Evolutionary conservation across 1,139 yeast species (phyloP), one percentile per base, ranked within the genome.

Genomic region (Geotrichum macrosporum): DNA sequence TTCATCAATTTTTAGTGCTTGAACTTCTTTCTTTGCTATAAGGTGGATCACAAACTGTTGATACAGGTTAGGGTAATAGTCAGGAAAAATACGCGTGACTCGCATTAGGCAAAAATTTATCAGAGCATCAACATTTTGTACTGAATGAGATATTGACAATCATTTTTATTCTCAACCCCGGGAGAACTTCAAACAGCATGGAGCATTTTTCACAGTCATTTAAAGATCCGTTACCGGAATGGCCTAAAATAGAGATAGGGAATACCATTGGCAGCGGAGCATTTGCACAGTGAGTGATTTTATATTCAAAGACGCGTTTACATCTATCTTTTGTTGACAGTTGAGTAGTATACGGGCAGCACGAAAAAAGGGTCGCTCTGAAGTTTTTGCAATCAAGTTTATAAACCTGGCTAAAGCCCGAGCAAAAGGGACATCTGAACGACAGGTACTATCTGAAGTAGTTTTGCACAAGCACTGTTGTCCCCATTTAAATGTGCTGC

Each of bases 401-500:
- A 72, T 80, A 22, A 76, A 79, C 59, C 63, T 78, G 20, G 66
- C 68, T 13, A 67, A 71, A 24, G 76, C 80, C 10, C 65, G 60
- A 30, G 62, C 63, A 24, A 66, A 67, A 44, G 80, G 78, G 0
- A 59, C 77, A 36, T 59, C 68, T 2, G 71, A 72, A 36, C 72
- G 75, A 26, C 74, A 70, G 53, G 69, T 78, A 3, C 73, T 73
- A 3, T 65, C 71, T 38, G 86, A 81, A 55, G 73, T 76, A 1
- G 60, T 70, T 15, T 66, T 80, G 15, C 86, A 80, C 52, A 72
- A 73, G 44, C 72, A 68, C 35, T 78, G 84, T 57, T 69, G 75
- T 15, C 67, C 71, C 5, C 84, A 81, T 58, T 75, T 75, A 5
- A 80, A 82, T 57, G 72, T 82, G 13, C 72, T 81, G 39, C 70